Base-by-base conservation (phyloP, 164 flowering plant genomes). In the Stephania japonica region DNA sequence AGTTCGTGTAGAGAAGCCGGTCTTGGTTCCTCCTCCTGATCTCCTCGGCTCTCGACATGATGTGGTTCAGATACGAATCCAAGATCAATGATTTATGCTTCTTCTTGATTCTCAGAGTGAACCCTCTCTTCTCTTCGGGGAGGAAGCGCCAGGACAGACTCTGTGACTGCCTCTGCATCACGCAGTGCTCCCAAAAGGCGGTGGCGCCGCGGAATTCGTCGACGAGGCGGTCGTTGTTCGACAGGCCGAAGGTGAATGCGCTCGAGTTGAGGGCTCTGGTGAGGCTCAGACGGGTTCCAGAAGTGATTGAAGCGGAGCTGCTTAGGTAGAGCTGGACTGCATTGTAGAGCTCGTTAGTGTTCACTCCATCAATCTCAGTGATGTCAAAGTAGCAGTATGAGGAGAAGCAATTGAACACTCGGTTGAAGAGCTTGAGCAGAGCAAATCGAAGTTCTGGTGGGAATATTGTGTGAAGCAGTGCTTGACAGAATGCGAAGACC, bases 291-390 rank as follows among this genome's bases (percentile, higher is more conserved):
- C 92, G 87, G 74, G 71, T 82, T 4, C 38, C 38, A 10, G 82
- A 84, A 72, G 86, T 71, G 79, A 78, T 77, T 69, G 90, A 83
- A 27, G 86, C 85, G 64, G 88, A 81, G 81, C 76, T 73, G 85
- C 85, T 82, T 9, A 91, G 87, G 76, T 91, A 91, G 78, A 90
- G 89, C 73, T 87, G 92, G 75, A 86, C 94, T 27, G 97, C 89
- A 83, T 84, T 87, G 91, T 91, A 91, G 75, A 93, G 92, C 73
- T 90, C 98, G 82, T 93, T 93, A 72, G 94, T 90, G 90, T 89
- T 90, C 69, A 90, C 96, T 56, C 98, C 97, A 76, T 94, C 97
- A 73, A 90, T 87, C 72, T 94, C 97, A 1, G 94, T 89, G 77
- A 93, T 89, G 84, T 93, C 98, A 79, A 85, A 90, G 87, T 90